These are phyloP conservation scores for Lippia alba DNA, from an alignment of 305 asterid species.

Conservation along the genomic window DNA sequence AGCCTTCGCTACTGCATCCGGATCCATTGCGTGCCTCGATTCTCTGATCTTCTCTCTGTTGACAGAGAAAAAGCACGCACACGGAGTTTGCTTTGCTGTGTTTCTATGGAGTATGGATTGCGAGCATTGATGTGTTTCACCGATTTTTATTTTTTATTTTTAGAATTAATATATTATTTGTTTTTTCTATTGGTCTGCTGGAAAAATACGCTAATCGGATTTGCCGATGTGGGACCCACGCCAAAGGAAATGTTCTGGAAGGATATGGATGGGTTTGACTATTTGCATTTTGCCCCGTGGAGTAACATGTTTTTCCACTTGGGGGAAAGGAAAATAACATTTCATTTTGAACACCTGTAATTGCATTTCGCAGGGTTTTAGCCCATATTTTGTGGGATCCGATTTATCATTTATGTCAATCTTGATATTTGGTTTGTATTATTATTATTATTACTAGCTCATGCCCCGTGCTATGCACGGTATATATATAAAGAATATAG, in stretches of 20 bases:
- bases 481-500: too few relatives aligned
- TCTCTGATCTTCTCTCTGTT: not conserved
- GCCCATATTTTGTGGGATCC: not conserved
- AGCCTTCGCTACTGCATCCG: conserved; percentile 44
- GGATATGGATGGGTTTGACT: not conserved
- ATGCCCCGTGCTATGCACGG: too few relatives aligned
- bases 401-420: too few relatives aligned
- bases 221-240: conserved; percentile 2
- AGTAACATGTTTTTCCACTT: not conserved
- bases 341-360: not conserved
- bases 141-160: not conserved
- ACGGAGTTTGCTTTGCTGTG: not conserved
- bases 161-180: not conserved
- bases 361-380: not conserved
- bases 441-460: too few relatives aligned
- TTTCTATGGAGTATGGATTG: not conserved
- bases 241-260: not conserved
- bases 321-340: not conserved
- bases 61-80: not conserved
- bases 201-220: conserved; percentile 19
- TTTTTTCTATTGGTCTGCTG: conserved; percentile 1
- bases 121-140: not conserved
- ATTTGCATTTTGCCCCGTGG: not conserved
- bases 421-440: too few relatives aligned
- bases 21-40: conserved; percentile 35